phyloP scores from a whole-genome alignment of 805 yeast species.

The Yarrowia sp. region DNA sequence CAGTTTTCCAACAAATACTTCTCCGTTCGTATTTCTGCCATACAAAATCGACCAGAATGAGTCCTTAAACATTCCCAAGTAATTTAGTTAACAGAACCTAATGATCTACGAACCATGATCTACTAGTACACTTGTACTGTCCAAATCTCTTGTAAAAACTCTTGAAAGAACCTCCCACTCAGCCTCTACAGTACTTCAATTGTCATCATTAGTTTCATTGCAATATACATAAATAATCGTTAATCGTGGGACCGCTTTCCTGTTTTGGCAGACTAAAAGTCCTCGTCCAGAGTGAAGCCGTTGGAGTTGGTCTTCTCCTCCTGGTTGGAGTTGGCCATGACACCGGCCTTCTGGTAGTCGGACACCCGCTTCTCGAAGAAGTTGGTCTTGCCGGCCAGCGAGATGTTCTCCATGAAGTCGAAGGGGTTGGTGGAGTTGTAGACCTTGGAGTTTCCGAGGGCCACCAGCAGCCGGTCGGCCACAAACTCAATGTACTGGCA shows the following conservation, averaged over 20 bases:
- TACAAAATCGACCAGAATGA: no score
- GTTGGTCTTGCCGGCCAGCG: constrained; percentile 98
- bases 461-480: constrained; percentile 91
- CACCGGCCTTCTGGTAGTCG: constrained; percentile 99
- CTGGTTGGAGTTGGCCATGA: constrained; percentile 68
- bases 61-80: no score
- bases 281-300: constrained; percentile 89
- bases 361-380: constrained; percentile 99
- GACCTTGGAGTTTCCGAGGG: constrained; percentile 88
- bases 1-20: no score
- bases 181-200: no score
- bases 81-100: no score
- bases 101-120: no score
- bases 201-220: constrained; percentile 32
- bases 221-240: constrained; percentile 38
- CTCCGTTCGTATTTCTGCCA: no score
- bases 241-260: background rate
- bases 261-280: constrained; percentile 62
- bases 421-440: constrained; percentile 92
- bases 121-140: no score
- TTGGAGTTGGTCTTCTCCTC: constrained; percentile 50
- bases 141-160: no score
- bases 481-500: constrained; percentile 97
- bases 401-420: constrained; percentile 98
- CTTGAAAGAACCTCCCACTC: no score